Evolutionary conservation across 257 asterid species (phyloP).

Genomic region (Primulina eburnea): DNA sequence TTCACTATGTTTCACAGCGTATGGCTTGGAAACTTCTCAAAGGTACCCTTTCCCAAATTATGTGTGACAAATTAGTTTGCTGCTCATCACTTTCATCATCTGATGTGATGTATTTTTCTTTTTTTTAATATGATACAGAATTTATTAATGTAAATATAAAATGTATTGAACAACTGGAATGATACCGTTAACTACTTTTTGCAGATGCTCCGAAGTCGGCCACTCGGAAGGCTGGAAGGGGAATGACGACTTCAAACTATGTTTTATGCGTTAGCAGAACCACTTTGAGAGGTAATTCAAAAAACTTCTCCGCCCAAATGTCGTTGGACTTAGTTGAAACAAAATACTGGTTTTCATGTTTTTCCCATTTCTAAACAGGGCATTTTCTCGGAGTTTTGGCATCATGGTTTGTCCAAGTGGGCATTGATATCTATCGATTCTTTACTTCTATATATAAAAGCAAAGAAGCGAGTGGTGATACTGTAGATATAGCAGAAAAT

Average conservation of each 20-base stretch:
- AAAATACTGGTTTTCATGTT: not conserved
- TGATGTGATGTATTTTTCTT: not conserved
- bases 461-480: constrained; percentile 36
- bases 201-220: constrained; percentile 92
- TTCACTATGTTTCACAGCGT: constrained; percentile 75
- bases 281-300: constrained; percentile 71
- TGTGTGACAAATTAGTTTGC: constrained; percentile 3
- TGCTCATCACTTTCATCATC: not conserved
- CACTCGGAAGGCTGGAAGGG: constrained; percentile 74
- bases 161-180: not conserved
- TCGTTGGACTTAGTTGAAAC: too few species aligned
- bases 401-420: constrained; percentile 83
- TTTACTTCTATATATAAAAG: constrained; percentile 35
- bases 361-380: constrained; percentile 42
- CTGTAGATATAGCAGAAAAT: constrained; percentile 33
- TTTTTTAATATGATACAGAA: not conserved
- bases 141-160: too few species aligned
- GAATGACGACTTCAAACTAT: constrained; percentile 53
- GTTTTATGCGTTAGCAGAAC: constrained; percentile 59
- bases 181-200: constrained; percentile 2
- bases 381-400: constrained; percentile 86
- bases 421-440: constrained; percentile 59
- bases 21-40: constrained; percentile 97
- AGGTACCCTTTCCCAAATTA: constrained; percentile 42
- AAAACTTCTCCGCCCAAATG: not conserved